Percentiles rank a stretch among this genome's conserved stretches.
Conservation (phyloP, 768 basidiomycete genomes). For the Hemileccinum rubropunctum region DNA sequence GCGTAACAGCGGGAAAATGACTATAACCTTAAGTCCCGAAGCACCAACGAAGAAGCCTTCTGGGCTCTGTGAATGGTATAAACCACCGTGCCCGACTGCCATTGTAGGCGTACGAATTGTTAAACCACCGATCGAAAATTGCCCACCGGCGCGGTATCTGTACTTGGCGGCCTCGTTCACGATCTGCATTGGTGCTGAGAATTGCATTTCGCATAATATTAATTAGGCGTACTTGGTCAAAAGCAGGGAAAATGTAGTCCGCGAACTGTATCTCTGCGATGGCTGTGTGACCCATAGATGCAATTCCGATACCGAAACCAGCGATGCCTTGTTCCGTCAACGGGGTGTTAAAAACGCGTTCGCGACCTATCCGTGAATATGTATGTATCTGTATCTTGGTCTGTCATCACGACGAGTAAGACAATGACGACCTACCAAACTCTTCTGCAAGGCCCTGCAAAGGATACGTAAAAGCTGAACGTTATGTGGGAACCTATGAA, state of each 20-base stretch:
- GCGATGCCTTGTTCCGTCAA: constrained; percentile 92
- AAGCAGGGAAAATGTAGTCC: constrained; percentile 92
- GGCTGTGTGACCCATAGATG: constrained; percentile 90
- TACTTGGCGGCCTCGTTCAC: constrained; percentile 96
- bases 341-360: constrained; percentile 95
- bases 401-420: neutral
- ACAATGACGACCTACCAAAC: constrained; percentile 57
- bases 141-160: constrained; percentile 84
- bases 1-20: neutral
- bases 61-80: constrained; percentile 94
- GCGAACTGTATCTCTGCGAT: constrained; percentile 93
- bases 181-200: constrained; percentile 44
- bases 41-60: constrained; percentile 95
- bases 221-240: constrained; percentile 70
- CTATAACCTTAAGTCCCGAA: constrained; percentile 74
- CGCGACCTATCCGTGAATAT: constrained; percentile 53
- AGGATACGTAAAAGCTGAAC: constrained; percentile 1
- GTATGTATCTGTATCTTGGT: neutral
- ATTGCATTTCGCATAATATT: neutral
- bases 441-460: constrained; percentile 84
- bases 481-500: constrained; percentile 8
- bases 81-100: constrained; percentile 88
- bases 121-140: constrained; percentile 76
- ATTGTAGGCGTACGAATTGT: constrained; percentile 87
- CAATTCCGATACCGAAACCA: constrained; percentile 90